Evolutionary conservation across 805 yeast species (phyloP), one percentile per base, ranked within the genome.

Genomic region (Starmera caribaea): DNA sequence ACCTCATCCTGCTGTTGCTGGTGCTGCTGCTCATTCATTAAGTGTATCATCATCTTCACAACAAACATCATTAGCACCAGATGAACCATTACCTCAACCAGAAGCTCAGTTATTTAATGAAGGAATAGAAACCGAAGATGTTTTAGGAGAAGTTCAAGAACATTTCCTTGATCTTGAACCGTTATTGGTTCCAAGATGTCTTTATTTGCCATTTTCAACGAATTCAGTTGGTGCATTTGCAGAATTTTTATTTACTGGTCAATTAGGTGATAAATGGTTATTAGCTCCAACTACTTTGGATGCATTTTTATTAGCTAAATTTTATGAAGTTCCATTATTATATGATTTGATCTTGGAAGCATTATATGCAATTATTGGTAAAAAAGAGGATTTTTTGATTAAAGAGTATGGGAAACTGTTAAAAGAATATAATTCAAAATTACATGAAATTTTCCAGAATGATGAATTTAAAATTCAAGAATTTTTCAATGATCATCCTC

Each of bases 201-300:
- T 84, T 24, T 82, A 79, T 47, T 55, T 84, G 45, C 92, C 94
- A 4, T 81, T 79, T 59, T 56, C 77, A 3, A 75, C 80, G 1
- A 54, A 62, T 1, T 73, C 86, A 0, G 74, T 81, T 13, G 68
- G 68, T 41, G 87, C 87, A 3, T 72, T 82, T 46, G 65, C 79
- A 24, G 92, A 83, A 52, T 84, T 76, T 54, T 64, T 84, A 40
- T 81, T 79, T 50, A 83, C 89, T 5, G 94, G 92, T 1, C 88
- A 82, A 56, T 74, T 84, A 16, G 86, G 86, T 21, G 75, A 79
- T 39, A 79, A 73, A 48, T 82, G 90, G 90, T 59, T 69, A n/a
- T 58, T 83, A 32, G 65, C 73, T 2, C 90, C 92, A 0, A 77
- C 83, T 0, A 73, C 82, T 0, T 64, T 81, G 32, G 87, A 81